Base-by-base conservation (phyloP, 208 protist species). In the Tritrichomonas foetus region DNA sequence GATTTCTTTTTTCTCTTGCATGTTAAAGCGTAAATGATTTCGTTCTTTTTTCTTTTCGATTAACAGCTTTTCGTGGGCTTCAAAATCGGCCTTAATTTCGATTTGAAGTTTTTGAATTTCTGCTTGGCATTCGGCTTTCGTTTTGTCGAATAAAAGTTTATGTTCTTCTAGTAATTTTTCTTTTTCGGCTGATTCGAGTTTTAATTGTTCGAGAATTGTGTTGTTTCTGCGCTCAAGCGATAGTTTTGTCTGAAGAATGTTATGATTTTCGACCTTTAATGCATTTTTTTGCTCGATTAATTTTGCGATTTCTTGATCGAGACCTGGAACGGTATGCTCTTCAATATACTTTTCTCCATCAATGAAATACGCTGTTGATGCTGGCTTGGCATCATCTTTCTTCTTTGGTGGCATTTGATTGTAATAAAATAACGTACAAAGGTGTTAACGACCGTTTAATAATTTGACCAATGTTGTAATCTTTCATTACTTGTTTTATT, bases 1-100 rank as follows among this genome's bases (percentile, higher is more conserved):
- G 25, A 89, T 47, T 89, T 89, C 78, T 89, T 89, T 89, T 89
- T 89, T 89, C 47, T 53, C 41, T 53, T 89, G 44, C 8, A 89
- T 9, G 16, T 89, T 89, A 49, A 89, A 89, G 30, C 44, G 14
- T 39, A 89, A 57, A 49, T 89, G 47, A 57, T 89, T 44, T 2
- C 47, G 47, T 39, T 89, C 47, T n/a, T 89, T 89, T 39, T 33
- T 53, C 8, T 89, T 53, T 33, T 53, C 78, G 2, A 89, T 57
- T 16, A 89, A 27, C 1, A 57, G 11, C 30, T 89, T 53, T 27
- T 53, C 41, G 25, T 16, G 16, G 11, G 41, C 47, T 55, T 44
- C 47, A 57, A 89, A 57, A 20, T 89, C 47, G 3, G 27, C 78
- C 39, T 89, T 57, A 8, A 89, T 89, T 44, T 89, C 78, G 33